Base-by-base conservation (phyloP, 495 filamentous ascomycete genomes). In the Lasiosphaeria miniovina region DNA sequence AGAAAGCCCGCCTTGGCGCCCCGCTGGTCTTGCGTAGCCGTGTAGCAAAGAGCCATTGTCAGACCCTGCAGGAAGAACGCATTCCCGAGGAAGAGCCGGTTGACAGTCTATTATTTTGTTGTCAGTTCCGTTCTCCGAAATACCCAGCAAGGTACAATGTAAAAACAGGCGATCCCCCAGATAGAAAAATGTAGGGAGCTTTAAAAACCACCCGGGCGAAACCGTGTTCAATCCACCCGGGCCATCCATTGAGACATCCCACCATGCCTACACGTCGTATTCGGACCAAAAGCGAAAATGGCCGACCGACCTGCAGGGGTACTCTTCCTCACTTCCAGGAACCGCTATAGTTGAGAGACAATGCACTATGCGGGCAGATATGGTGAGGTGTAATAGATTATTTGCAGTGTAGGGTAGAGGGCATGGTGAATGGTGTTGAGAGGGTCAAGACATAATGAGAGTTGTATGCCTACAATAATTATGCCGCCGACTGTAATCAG, bases 321-420 rank as follows among this genome's bases (percentile, higher is more conserved):
- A 81, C 88, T 97, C 90, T 97, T 82, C 93, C 93, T 96, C 92
- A 81, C 77, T 87, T 91, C 83, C 89, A 96, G 91, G 92, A 96
- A 96, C 90, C 92, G 91, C 86, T 83, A 86, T 90, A 93, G 90
- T 71, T 76, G 75, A 72, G 86, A 62, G 86, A 75, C 67, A 72
- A 57, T 73, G 74, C 83, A 82, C 91, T 92, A 90, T 84, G 84
- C 91, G 93, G 90, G 93, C 92, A 97, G 93, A 89, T 90, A 88
- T 89, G 59, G 80, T 81, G 90, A 93, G 88, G 90, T 87, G 59
- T 51, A 15, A 71, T 61, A 14, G 32, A 53, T 46, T 54, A 36
- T 60, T 54, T 65, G 56, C 55, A 59, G 9, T 38, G 38, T 11
- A 38, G 35, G 38, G 32, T 31, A 33, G 51, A 24, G 34, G 17